phyloP scores from a whole-genome alignment of 768 basidiomycete genomes.

The Gloeostereum incarnatum region DNA sequence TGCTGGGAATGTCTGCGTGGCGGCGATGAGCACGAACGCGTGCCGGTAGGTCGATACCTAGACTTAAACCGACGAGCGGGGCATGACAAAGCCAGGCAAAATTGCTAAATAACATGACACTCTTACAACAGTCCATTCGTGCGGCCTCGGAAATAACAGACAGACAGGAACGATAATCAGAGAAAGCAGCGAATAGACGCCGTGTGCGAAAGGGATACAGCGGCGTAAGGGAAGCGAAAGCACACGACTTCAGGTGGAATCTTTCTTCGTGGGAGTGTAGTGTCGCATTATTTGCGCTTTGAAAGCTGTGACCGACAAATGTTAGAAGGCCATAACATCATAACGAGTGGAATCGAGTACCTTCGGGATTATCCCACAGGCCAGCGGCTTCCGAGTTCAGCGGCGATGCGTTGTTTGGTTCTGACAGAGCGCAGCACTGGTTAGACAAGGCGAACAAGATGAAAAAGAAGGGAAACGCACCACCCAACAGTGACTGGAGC shows the following conservation, averaged over 20 bases:
- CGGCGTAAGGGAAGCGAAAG: background rate
- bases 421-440: conserved; percentile 23
- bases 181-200: too few relatives aligned
- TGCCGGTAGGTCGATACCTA: background rate
- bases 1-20: too few relatives aligned
- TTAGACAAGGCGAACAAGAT: background rate
- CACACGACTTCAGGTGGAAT: conserved; percentile 14
- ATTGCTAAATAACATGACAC: background rate
- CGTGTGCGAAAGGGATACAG: too few relatives aligned
- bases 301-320: conserved; percentile 38
- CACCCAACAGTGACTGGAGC: conserved; percentile 80
- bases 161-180: background rate
- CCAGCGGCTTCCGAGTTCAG: conserved; percentile 81
- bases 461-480: conserved; percentile 30
- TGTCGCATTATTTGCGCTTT: conserved; percentile 63
- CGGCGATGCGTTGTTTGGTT: conserved; percentile 91
- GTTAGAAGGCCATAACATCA: conserved; percentile 4
- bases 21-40: too few relatives aligned
- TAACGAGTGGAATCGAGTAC: conserved; percentile 21
- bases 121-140: background rate
- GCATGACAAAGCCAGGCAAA: background rate
- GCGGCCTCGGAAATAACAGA: background rate
- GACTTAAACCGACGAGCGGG: background rate
- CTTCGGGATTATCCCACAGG: conserved; percentile 67
- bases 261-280: conserved; percentile 48